Percentiles rank a stretch among this genome's conserved stretches.
These are phyloP conservation scores for Cyphellophora europaea DNA, from an alignment of 2,329 filamentous ascomycete genomes.

Conservation along the genomic window DNA sequence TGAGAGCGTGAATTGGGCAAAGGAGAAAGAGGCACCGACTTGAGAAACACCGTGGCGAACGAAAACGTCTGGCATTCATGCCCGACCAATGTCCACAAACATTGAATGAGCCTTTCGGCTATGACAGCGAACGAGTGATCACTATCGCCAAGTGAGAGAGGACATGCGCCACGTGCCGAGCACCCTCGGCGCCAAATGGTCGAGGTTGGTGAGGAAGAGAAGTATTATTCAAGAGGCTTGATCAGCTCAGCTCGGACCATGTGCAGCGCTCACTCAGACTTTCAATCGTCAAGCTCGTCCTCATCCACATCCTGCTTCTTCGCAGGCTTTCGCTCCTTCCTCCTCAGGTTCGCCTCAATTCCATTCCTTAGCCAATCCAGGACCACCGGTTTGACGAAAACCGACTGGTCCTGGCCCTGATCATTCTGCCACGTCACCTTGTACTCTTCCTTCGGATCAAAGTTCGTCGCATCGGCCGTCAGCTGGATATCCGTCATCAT, in stretches of 20 bases:
- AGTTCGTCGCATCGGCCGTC: conserved; percentile 55
- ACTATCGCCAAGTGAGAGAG: too few species aligned
- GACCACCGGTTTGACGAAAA: conserved; percentile 69
- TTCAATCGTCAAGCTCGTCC: conserved; percentile 24
- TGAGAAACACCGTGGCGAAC: too few species aligned
- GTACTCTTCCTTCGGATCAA: conserved; percentile 53
- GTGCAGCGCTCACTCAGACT: too few species aligned
- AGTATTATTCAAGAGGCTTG: too few species aligned
- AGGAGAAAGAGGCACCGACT: conserved; percentile 44
- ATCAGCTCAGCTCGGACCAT: too few species aligned
- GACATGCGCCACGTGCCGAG: too few species aligned
- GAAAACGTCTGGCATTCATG: too few species aligned
- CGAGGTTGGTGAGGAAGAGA: too few species aligned
- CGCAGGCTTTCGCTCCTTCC: conserved; percentile 13
- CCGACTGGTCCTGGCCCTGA: conserved; percentile 28
- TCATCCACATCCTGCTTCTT: conserved; percentile 12
- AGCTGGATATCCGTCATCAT: conserved; percentile 76
- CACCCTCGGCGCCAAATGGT: too few species aligned
- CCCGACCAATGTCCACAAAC: too few species aligned
- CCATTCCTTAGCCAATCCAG: conserved; percentile 59
- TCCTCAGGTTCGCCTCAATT: conserved; percentile 14
- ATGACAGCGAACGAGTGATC: too few species aligned
- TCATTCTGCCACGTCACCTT: conserved; percentile 42
- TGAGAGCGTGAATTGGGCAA: conserved; percentile 47
- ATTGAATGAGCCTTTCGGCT: too few species aligned